phyloP scores from a whole-genome alignment of 495 filamentous ascomycete species.

The Hyaloscypha finlandica region DNA sequence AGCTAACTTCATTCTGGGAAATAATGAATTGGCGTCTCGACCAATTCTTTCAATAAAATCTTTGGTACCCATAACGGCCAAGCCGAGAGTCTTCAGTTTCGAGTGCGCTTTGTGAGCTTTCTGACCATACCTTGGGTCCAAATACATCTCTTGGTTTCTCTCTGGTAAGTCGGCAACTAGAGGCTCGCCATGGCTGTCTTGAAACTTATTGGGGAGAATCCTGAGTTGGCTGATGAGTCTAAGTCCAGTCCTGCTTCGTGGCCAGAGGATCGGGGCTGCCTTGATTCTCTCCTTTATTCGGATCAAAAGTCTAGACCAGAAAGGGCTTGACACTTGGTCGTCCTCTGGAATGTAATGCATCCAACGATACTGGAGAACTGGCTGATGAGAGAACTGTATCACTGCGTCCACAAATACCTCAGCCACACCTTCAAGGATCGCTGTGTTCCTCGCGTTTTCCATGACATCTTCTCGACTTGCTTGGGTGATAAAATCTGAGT shows the following conservation, averaged over 20 bases:
- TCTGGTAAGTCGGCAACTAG: conserved; percentile 15
- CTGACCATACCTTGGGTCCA: not conserved
- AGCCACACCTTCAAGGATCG: conserved; percentile 6
- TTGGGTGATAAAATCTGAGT: conserved; percentile 17
- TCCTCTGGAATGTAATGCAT: conserved; percentile 10
- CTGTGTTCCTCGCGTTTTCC: conserved; percentile 9
- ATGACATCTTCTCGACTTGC: conserved; percentile 11
- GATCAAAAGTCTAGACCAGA: conserved; percentile 1
- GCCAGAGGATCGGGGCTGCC: conserved; percentile 1
- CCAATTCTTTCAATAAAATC: conserved; percentile 10
- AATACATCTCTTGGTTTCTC: not conserved
- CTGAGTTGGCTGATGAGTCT: conserved; percentile 9
- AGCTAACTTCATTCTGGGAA: conserved; percentile 9
- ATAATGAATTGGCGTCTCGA: conserved; percentile 4
- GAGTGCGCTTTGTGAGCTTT: not conserved
- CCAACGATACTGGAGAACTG: conserved; percentile 18
- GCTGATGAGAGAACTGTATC: conserved; percentile 16
- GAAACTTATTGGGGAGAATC: conserved; percentile 9
- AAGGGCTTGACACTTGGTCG: not conserved
- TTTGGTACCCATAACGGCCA: not conserved
- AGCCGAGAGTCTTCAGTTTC: conserved; percentile 3
- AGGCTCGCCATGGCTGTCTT: conserved; percentile 4
- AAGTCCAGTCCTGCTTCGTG: conserved; percentile 2
- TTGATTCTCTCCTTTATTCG: conserved; percentile 9
- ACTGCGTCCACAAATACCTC: conserved; percentile 13